A percentile compares a stretch with the other conserved stretches of the same genome.
phyloP scores from a whole-genome alignment of 306 rosid species.

The Phaseolus lunatus region DNA sequence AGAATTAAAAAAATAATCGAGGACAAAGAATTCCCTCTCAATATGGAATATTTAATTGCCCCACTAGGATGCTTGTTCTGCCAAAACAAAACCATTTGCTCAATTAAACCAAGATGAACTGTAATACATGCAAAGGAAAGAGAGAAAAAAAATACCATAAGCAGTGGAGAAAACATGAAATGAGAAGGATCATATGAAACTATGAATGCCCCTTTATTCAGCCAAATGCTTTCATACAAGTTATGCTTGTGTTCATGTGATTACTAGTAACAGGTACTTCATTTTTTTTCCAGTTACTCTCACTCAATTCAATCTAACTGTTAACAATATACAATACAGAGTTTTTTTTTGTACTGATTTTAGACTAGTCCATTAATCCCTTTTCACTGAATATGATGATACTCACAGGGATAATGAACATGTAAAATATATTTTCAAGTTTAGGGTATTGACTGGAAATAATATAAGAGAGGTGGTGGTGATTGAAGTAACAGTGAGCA shows the following conservation, averaged over 20 bases:
- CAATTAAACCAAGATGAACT: constrained; percentile 15
- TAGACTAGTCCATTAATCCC: too few species aligned
- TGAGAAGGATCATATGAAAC: neutral
- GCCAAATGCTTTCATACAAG: neutral
- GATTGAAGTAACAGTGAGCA: neutral
- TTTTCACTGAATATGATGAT: neutral
- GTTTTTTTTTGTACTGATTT: too few species aligned
- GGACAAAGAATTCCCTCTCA: constrained; percentile 31
- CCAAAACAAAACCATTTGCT: constrained; percentile 33
- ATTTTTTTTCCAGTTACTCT: neutral
- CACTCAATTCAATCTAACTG: neutral
- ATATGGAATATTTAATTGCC: constrained; percentile 40
- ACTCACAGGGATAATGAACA: neutral
- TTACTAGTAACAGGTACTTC: neutral
- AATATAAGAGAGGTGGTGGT: neutral
- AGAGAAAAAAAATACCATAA: too few species aligned
- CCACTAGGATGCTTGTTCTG: constrained; percentile 25
- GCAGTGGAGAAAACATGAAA: neutral
- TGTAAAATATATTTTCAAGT: too few species aligned
- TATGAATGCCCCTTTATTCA: neutral
- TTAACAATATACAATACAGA: too few species aligned
- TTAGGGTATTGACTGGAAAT: neutral
- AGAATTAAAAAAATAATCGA: constrained; percentile 34
- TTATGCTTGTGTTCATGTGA: neutral
- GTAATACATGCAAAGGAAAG: neutral